Conservation (phyloP, 495 filamentous ascomycete genomes). For the Lepidopterella palustris region DNA sequence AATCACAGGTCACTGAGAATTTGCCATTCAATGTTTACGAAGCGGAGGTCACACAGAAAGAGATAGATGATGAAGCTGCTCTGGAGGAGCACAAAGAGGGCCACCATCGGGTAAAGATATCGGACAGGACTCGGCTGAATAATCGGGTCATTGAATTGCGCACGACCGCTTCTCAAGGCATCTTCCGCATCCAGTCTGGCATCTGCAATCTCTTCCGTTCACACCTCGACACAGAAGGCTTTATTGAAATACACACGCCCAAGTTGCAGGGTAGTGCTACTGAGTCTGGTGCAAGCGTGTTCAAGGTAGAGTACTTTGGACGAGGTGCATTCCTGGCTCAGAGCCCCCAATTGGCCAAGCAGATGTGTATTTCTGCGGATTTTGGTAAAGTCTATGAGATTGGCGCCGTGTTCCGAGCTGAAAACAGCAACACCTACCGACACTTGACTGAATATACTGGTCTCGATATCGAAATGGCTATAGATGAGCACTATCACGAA, state of each 20-base stretch:
- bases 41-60: constrained; percentile 46
- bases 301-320: constrained; percentile 87
- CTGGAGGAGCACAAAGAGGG: constrained; percentile 28
- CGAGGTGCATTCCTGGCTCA: constrained; percentile 81
- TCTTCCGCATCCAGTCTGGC: constrained; percentile 72
- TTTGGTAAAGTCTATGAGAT: constrained; percentile 85
- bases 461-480: constrained; percentile 96
- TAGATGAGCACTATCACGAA: constrained; percentile 82
- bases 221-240: constrained; percentile 68
- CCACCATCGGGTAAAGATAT: constrained; percentile 51
- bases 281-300: constrained; percentile 90
- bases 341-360: constrained; percentile 94
- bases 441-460: constrained; percentile 98
- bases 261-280: constrained; percentile 86
- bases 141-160: constrained; percentile 89
- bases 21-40: constrained; percentile 60
- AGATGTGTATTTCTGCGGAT: constrained; percentile 90
- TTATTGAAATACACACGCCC: constrained; percentile 83
- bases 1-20: constrained; percentile 49
- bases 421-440: constrained; percentile 92
- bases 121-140: constrained; percentile 70
- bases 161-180: constrained; percentile 79
- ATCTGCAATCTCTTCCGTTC: constrained; percentile 74
- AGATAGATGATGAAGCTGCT: constrained; percentile 30
- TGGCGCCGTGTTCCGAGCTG: constrained; percentile 88